phyloP scores from a whole-genome alignment of 176 grass and related monocot species.

The Oryza coarctata region DNA sequence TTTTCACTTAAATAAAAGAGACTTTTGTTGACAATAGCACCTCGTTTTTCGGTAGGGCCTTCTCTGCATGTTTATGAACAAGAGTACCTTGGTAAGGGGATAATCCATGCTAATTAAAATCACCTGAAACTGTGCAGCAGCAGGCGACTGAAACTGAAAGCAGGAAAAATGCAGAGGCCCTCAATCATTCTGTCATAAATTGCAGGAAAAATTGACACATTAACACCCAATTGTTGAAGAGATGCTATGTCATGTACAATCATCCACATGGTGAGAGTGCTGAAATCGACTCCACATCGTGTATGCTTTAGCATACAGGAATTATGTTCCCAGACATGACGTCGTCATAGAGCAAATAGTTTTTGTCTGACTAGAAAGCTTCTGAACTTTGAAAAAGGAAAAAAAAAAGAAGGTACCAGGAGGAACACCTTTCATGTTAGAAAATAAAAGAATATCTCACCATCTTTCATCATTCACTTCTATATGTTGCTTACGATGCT shows the following conservation, averaged over 20 bases:
- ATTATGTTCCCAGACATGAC: constrained; percentile 7
- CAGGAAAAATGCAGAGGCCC: background rate
- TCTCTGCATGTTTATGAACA: background rate
- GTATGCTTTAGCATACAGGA: constrained; percentile 5
- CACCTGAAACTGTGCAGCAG: constrained; percentile 7
- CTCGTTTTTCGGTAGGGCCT: background rate
- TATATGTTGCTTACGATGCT: constrained; percentile 20
- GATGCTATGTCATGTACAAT: constrained; percentile 4
- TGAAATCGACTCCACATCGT: constrained; percentile 8
- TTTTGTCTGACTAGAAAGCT: constrained; percentile 12
- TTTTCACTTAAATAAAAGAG: background rate
- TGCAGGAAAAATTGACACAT: background rate
- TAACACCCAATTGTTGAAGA: constrained; percentile 11
- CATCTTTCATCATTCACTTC: constrained; percentile 24
- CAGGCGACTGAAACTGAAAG: background rate
- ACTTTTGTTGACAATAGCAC: background rate
- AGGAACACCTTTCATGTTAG: constrained; percentile 12
- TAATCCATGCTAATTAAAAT: background rate
- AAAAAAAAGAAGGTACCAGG: background rate
- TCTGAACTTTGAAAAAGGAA: background rate
- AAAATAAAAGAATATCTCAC: constrained; percentile 19
- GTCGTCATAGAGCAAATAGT: constrained; percentile 1
- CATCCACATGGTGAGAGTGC: constrained; percentile 17
- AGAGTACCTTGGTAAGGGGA: background rate
- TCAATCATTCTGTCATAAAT: background rate